phyloP scores from a whole-genome alignment of 768 basidiomycete species.

The Tylopilus plumbeoviolaceoides region DNA sequence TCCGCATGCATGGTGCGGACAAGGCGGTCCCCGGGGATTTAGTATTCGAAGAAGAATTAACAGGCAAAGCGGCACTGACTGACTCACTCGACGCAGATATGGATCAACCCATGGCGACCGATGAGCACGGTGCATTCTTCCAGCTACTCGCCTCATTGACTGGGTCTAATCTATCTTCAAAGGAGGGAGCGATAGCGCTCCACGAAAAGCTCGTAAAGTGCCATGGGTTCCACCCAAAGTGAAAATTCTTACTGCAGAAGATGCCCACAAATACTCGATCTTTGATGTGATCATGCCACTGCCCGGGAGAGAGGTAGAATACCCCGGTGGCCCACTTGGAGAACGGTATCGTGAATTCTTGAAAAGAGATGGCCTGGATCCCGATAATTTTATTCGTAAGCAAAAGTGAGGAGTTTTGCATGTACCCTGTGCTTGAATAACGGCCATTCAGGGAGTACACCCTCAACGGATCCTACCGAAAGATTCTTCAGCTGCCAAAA shows the following conservation, averaged over 20 bases:
- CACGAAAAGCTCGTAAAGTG: conserved; percentile 23
- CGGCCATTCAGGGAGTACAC: conserved; percentile 71
- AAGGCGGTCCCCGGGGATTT: conserved; percentile 84
- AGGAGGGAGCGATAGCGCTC: conserved; percentile 13
- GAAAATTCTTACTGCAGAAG: conserved; percentile 72
- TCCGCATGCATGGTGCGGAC: conserved; percentile 70
- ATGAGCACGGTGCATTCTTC: conserved; percentile 31
- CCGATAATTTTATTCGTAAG: conserved; percentile 82
- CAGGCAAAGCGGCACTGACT: conserved; percentile 19
- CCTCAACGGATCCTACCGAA: conserved; percentile 89
- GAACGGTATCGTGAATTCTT: conserved; percentile 83
- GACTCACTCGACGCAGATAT: conserved; percentile 30
- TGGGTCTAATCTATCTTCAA: conserved; percentile 14
- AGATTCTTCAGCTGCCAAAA: conserved; percentile 81
- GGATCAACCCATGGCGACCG: conserved; percentile 30
- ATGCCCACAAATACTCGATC: conserved; percentile 78
- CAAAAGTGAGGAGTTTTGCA: conserved; percentile 60
- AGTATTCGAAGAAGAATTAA: conserved; percentile 58
- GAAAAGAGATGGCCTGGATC: conserved; percentile 82
- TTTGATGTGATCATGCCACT: conserved; percentile 98
- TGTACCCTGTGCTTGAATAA: not conserved
- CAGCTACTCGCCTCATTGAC: not conserved
- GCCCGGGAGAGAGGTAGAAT: conserved; percentile 91
- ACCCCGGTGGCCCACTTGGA: conserved; percentile 85
- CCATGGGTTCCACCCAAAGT: conserved; percentile 69